Conservation (phyloP, 352 stramenopile species). For the Elongisporangium anandrum region DNA sequence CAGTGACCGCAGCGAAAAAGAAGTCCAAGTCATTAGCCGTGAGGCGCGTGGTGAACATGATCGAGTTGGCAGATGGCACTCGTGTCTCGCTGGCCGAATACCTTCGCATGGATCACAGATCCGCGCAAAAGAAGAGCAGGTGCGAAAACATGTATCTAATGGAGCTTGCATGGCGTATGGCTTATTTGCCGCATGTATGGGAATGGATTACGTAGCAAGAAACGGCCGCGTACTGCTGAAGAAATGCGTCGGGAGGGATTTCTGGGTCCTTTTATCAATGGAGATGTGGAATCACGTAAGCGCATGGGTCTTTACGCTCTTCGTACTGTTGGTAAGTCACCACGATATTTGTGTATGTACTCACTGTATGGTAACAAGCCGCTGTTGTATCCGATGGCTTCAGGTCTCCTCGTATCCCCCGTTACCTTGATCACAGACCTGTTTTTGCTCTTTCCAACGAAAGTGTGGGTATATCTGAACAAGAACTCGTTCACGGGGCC, state of each 20-base stretch:
- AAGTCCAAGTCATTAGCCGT: background rate
- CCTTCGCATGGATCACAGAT: conserved; percentile 39
- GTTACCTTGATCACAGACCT: conserved; percentile 45
- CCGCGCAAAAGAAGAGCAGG: conserved; percentile 24
- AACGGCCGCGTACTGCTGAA: conserved; percentile 24
- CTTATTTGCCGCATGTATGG: background rate
- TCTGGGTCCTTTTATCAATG: conserved; percentile 62
- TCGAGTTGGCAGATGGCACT: conserved; percentile 61
- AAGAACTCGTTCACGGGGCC: conserved; percentile 15
- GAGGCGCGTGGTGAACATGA: conserved; percentile 30
- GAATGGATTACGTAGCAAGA: too few species aligned
- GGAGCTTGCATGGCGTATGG: background rate
- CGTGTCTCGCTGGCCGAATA: conserved; percentile 56
- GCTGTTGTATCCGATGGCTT: background rate
- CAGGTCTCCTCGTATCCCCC: conserved; percentile 51
- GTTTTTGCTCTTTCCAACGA: conserved; percentile 40
- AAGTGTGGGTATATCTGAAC: conserved; percentile 37
- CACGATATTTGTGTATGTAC: background rate
- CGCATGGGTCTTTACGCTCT: conserved; percentile 52
- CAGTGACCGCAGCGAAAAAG: background rate
- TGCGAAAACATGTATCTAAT: too few species aligned
- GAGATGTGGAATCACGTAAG: conserved; percentile 39
- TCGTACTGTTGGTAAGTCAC: conserved; percentile 33
- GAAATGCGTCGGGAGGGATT: conserved; percentile 62
- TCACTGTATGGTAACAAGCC: background rate